Evolutionary conservation across 805 yeast species (phyloP), one percentile per base, ranked within the genome.

Genomic region (Vanderwaltozyma tropicalis): DNA sequence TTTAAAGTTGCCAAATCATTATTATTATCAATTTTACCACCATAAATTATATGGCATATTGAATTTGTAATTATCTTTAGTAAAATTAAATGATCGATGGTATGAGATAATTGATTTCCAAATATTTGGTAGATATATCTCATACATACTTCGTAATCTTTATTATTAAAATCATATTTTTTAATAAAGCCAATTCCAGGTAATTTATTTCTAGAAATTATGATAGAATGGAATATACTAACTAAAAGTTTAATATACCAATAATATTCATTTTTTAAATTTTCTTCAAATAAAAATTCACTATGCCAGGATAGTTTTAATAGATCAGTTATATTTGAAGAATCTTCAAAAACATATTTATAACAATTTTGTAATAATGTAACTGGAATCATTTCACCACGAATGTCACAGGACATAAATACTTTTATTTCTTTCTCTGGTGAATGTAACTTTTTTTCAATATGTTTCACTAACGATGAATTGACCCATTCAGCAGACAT

Each of bases 161-260:
- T 59, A 40, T 82, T 84, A 51, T 73, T 82, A 48, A 87, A 72
- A 42, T 82, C 94, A 50, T 84, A 80, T 9, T 46, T 50, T 22
- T 31, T 70, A 1, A 60, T 47, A 59, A 83, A 82, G 1, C 89
- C 84, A 2, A 72, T 52, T 0, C 89, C 86, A 1, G 66, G 68
- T 44, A 68, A 79, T 33, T 80, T 63, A 35, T 72, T 54, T 37
- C 84, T 57, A 42, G 77, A 86, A 26, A 67, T 67, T 3, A 85
- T 50, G 1, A 80, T 51, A 0, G 82, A 68, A 51, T 84, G 94
- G 43, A 71, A 70, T 94, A 94, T 84, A 0, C 75, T 66, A 5
- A 82, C 45, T 20, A 80, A 54, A 45, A 79, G 74, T 41, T 61
- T 66, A 3, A 59, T 54, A 33, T 21, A 34, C 24, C 28, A 17